Evolutionary conservation across 176 grass and related monocot species (phyloP).

Genomic region (Aegilops sharonensis): DNA sequence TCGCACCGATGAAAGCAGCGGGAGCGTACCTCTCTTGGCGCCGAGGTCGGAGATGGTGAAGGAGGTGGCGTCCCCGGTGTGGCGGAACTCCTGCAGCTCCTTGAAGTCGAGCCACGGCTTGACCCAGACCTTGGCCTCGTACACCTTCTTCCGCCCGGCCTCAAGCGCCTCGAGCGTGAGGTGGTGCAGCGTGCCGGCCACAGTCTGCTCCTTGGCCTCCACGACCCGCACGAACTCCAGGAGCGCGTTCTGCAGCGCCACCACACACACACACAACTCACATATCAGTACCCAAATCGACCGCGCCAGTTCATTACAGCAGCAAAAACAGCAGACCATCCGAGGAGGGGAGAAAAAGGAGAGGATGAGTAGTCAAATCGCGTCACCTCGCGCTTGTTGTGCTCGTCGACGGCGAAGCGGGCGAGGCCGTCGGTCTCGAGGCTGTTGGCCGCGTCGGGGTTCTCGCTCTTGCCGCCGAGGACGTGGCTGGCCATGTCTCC

Average conservation of each 20-base stretch:
- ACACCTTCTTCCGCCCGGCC: conserved; percentile 77
- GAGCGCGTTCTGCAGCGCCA: conserved; percentile 63
- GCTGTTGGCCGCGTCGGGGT: conserved; percentile 61
- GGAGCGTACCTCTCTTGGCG: conserved; percentile 48
- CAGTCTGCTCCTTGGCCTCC: conserved; percentile 89
- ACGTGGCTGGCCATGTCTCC: conserved; percentile 42
- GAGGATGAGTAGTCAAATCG: background rate
- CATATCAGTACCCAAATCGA: conserved; percentile 3
- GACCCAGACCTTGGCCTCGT: conserved; percentile 94
- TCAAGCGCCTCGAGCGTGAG: conserved; percentile 81
- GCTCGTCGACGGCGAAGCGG: conserved; percentile 82
- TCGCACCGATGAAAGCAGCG: background rate
- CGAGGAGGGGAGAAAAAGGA: no score
- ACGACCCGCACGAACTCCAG: conserved; percentile 83
- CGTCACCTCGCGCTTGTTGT: conserved; percentile 81
- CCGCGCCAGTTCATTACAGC: background rate
- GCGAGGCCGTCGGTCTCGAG: conserved; percentile 65
- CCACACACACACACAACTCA: background rate
- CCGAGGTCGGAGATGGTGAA: conserved; percentile 61
- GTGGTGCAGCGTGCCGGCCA: conserved; percentile 79
- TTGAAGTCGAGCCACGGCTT: conserved; percentile 94
- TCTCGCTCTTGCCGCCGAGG: conserved; percentile 26
- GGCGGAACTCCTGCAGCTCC: conserved; percentile 80
- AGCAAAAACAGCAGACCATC: background rate
- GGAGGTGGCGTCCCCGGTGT: conserved; percentile 36